Evolutionary conservation across 768 basidiomycete genomes (phyloP), one percentile per base, ranked within the genome.

Genomic region (Auriscalpium vulgare): DNA sequence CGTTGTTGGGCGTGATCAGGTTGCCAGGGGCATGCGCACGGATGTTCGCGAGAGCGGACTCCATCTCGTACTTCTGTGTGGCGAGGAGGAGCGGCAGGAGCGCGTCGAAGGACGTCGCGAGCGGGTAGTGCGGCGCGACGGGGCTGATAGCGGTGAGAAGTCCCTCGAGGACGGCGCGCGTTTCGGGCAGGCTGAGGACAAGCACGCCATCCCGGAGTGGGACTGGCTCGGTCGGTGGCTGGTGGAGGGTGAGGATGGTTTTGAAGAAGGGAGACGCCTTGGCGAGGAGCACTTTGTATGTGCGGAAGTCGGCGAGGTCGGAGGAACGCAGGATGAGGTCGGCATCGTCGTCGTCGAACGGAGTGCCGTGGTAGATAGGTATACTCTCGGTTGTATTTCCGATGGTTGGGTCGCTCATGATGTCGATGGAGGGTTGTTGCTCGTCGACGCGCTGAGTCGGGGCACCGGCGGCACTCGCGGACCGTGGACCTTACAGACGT

Each of bases 261-360:
- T 37, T 47, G 50, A 59, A 51, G 5, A 56, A 34, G 50, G 69
- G 63, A 10, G 73, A 74, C 0, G 71, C 63, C 16, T 71, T 63
- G 11, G 65, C 62, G 17, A 73, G 68, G 43, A 73, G 66, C 6
- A 63, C 56, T 16, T 62, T 71, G 59, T 72, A 70, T 11, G 70
- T 51, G 10, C 60, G 64, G 48, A 73, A 61, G 16, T 7, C 37
- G 17, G 13, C 35, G 14, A 21, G 16, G 44, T 61, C 48, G 13
- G 57, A 56, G 3, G 58, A 51, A 6, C 50, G 54, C 8, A 59
- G 37, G 21, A 55, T 23, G 37, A 58, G 29, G 35, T 58, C 57
- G 10, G 54, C 57, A 4, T 58, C 54, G 2, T 49, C 54, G 9
- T 58, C 44, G 17, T 58, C 49, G 37, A 55, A 55, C 1, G 50